Base-by-base conservation (phyloP, 2,329 filamentous ascomycete genomes). In the Neophaeococcomyces aloes region DNA sequence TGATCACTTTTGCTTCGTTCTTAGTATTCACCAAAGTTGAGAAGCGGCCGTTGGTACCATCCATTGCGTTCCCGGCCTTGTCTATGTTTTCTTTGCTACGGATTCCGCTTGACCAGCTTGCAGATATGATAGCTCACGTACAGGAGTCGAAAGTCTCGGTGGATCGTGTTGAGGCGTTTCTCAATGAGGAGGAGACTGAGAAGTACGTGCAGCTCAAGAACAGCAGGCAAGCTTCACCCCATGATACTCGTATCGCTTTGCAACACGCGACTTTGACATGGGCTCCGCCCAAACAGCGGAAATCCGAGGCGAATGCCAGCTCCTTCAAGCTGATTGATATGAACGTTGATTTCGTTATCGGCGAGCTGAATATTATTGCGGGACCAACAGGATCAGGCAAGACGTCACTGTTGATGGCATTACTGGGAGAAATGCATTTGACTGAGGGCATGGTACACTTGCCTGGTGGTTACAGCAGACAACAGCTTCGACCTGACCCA, bases 51-150 rank as follows among this genome's bases (percentile, higher is more conserved):
- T 69, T 98, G 43, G 82, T 91, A 41, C 89, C 91, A 0, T 96
- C 91, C 0, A 74, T 96, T 48, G 91, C 91, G 3, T 98, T 98
- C 64, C 95, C 91, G 2, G 87, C 91, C 29, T 80, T 98, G 42
- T 96, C 91, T 0, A 79, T 98, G 51, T 98, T 98, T 63, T 88
- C 88, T 60, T 78, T 98, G 31, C 78, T 98, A 11, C 81, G 91
- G 37, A 85, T 95, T 42, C 91, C 91, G 3, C 70, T 98, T 35
- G 91, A 98, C 61, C 89, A 96, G 65, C 74, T 98, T 42, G 91
- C 91, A 39, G 91, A 98, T 63, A 98, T 98, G 91, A 83, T 96
- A 58, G 91, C 91, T 8, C 91, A 96, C 65, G 88, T 98, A 3
- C 87, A 95, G 66, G 91, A 98, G 65, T 86, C 88, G 18, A 94